phyloP scores from a whole-genome alignment of 75 land plant species.

The Selaginella tamariscina region DNA sequence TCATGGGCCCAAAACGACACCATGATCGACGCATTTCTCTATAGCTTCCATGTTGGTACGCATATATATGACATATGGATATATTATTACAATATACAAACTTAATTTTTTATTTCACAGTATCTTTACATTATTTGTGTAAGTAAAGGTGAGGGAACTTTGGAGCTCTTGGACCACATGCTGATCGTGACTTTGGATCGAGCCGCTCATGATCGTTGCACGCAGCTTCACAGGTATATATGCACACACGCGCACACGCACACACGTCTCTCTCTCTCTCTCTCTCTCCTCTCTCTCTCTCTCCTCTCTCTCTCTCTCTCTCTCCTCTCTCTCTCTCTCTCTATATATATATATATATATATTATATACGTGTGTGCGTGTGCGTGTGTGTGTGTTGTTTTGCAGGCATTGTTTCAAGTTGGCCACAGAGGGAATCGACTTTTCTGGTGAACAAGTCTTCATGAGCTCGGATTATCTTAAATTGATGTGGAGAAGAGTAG shows the following conservation, averaged over 20 bases:
- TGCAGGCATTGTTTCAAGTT: slow-evolving; percentile 48
- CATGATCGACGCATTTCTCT: background rate
- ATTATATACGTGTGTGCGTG: no score
- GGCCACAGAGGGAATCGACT: slow-evolving; percentile 43
- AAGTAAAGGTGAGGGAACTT: slow-evolving; percentile 46
- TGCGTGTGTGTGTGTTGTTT: no score
- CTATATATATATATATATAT: no score
- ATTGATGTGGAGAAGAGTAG: slow-evolving; percentile 86
- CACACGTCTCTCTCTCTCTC: no score
- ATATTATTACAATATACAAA: no score
- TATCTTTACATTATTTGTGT: no score
- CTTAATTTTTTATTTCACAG: no score
- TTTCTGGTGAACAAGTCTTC: slow-evolving; percentile 38
- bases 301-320: no score
- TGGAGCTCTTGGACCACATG: slow-evolving; percentile 34
- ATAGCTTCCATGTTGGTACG: background rate
- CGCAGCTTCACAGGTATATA: slow-evolving; percentile 17
- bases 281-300: no score
- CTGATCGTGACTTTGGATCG: slow-evolving; percentile 55
- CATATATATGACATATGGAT: no score
- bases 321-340: no score
- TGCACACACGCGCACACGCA: no score
- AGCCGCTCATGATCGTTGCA: slow-evolving; percentile 48
- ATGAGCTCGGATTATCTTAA: slow-evolving; percentile 60
- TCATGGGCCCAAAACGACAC: background rate